Evolutionary conservation across 1,284 basidiomycete genomes (phyloP), one percentile per base, ranked within the genome.

Genomic region (Hymenochaete sp.): DNA sequence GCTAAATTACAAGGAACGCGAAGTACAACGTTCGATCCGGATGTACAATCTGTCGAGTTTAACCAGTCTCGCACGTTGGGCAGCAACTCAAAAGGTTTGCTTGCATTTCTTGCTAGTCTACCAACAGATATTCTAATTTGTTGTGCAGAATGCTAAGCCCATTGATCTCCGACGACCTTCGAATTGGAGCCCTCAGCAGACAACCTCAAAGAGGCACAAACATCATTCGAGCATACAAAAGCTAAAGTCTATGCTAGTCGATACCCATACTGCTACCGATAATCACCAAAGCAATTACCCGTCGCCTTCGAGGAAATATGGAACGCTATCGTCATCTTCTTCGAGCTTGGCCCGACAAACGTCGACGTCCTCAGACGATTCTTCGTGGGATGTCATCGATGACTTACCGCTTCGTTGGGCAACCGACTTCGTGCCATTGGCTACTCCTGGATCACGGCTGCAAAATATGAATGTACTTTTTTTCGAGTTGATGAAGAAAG

Each of bases 11-110:
- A 67, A 63, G 26, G 66, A 67, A 19, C 65, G 77, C 38, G 82
- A 86, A 51, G 58, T 67, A 3, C 56, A 69, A 27, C 69, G 78
- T 33, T 66, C 68, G 4, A 59, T 87, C 38, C 73, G 85, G 26
- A 87, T 89, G 84, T 89, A 89, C 57, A 89, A 79, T 55, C 67
- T 89, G 16, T 66, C 76, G 8, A 85, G 84, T 57, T 63, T 89
- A 4, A 71, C 72, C 11, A 86, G 73, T 54, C 67, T 89, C 8
- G 83, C 81, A 1, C 79, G 77, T 56, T 88, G 81, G 81, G 69
- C 75, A 0, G 63, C 79, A 13, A 64, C 76, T 8, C 76, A 81
- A 51, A 80, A 78, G 62, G 85, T 81, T 51, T 41, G 21, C 3
- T 16, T 29, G 32, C 13, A 13, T 24, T 49, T 49, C 24, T 2